Percentiles rank a stretch among this genome's conserved stretches.
phyloP scores from a whole-genome alignment of 106 monocot species.

The Allium fistulosum region DNA sequence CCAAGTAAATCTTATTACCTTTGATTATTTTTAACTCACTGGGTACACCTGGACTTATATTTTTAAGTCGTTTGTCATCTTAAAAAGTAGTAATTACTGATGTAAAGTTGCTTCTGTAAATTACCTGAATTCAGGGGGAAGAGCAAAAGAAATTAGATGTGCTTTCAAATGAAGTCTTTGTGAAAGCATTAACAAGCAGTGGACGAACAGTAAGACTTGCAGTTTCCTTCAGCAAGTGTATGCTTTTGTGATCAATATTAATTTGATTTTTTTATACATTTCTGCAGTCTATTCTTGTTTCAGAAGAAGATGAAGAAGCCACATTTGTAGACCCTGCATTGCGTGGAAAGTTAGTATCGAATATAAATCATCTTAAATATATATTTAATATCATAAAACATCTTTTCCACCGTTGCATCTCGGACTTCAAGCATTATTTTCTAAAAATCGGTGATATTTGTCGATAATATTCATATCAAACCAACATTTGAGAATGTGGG shows the following conservation, averaged over 20 bases:
- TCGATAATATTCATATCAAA: too few relatives aligned
- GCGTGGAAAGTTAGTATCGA: constrained; percentile 64
- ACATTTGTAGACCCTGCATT: constrained; percentile 78
- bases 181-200: constrained; percentile 84
- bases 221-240: neutral
- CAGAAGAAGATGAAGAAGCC: constrained; percentile 89
- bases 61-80: too few relatives aligned
- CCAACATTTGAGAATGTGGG: too few relatives aligned
- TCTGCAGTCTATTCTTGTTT: constrained; percentile 78
- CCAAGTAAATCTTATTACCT: constrained; percentile 33
- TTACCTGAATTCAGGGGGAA: constrained; percentile 57
- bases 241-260: neutral
- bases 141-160: constrained; percentile 97
- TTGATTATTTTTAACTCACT: neutral
- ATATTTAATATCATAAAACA: too few relatives aligned
- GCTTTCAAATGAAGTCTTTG: constrained; percentile 93
- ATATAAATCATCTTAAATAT: neutral
- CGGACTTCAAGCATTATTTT: too few relatives aligned
- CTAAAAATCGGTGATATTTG: too few relatives aligned
- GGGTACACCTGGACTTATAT: too few relatives aligned
- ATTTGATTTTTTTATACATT: neutral
- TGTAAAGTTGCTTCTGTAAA: neutral
- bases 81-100: too few relatives aligned
- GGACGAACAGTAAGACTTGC: constrained; percentile 60
- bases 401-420: too few relatives aligned